phyloP scores from a whole-genome alignment of 2,329 filamentous ascomycete genomes.

The Fusarium staphyleae region DNA sequence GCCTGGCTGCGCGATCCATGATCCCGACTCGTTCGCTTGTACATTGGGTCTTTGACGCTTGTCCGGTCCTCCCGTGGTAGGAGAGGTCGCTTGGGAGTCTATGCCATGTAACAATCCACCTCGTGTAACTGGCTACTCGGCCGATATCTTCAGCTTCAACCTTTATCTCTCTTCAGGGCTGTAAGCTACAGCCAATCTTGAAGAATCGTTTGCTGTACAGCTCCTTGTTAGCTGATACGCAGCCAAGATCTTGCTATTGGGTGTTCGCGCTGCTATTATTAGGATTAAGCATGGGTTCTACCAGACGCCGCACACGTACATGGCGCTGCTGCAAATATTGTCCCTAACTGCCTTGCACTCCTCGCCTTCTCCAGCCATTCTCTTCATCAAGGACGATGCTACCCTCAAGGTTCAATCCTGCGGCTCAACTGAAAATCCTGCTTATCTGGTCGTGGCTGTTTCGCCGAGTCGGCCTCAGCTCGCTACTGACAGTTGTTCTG shows the following conservation, averaged over 20 bases:
- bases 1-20: no score
- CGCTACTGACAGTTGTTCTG: no score
- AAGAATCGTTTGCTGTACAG: neutral
- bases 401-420: no score
- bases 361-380: constrained; percentile 1
- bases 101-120: no score
- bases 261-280: constrained; percentile 24
- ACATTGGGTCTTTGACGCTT: no score
- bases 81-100: no score
- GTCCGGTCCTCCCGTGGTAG: no score
- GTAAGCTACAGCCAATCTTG: neutral
- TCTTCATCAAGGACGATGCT: constrained; percentile 1
- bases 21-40: no score
- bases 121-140: neutral
- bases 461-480: no score
- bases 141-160: neutral
- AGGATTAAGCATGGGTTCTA: constrained; percentile 10
- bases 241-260: neutral
- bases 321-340: constrained; percentile 19
- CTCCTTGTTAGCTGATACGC: neutral
- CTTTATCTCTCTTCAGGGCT: neutral
- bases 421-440: neutral
- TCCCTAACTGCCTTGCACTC: constrained; percentile 11
- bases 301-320: constrained; percentile 26
- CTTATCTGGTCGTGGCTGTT: constrained; percentile 20